A percentile compares a stretch with the other conserved stretches of the same genome.
Conservation (phyloP, 306 rosid genomes). For the Lathyrus aphaca region DNA sequence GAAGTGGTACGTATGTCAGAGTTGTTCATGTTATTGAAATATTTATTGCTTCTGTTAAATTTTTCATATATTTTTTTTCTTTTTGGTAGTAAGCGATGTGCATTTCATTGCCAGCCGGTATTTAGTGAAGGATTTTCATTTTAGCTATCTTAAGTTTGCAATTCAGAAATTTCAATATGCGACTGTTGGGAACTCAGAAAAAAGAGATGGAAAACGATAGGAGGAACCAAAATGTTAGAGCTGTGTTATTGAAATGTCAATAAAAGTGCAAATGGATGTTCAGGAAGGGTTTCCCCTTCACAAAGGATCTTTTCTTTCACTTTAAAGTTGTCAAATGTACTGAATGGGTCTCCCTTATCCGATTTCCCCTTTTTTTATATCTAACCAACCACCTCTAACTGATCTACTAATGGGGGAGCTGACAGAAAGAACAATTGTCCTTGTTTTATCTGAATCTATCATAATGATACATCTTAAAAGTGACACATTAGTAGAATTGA, state of each 20-base stretch:
- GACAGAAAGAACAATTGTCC: not conserved
- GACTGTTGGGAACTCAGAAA: constrained; percentile 6
- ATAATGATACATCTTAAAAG: not conserved
- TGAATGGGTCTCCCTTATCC: constrained; percentile 2
- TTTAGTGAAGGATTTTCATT: constrained; percentile 15
- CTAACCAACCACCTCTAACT: not conserved
- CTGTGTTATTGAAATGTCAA: constrained; percentile 13
- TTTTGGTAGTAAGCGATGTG: not conserved
- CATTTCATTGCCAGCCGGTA: not conserved
- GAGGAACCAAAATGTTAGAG: not conserved
- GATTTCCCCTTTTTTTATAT: not conserved
- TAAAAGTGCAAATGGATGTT: not conserved
- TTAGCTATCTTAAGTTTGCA: constrained; percentile 15
- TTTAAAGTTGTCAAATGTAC: not conserved
- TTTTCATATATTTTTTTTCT: not conserved
- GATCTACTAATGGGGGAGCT: not conserved
- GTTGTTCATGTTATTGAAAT: constrained; percentile 10
- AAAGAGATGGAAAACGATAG: constrained; percentile 19
- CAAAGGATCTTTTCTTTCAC: not conserved
- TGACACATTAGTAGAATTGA: constrained; percentile 6
- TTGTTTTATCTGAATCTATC: not conserved
- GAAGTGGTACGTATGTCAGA: constrained; percentile 88
- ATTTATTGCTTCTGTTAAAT: not conserved
- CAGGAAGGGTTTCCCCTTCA: constrained; percentile 13
- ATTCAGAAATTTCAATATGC: not conserved